Percentiles rank a stretch among this genome's conserved stretches.
These are phyloP conservation scores for Dunaliella primolecta DNA, from an alignment of 139 green algal species.

Conservation along the genomic window DNA sequence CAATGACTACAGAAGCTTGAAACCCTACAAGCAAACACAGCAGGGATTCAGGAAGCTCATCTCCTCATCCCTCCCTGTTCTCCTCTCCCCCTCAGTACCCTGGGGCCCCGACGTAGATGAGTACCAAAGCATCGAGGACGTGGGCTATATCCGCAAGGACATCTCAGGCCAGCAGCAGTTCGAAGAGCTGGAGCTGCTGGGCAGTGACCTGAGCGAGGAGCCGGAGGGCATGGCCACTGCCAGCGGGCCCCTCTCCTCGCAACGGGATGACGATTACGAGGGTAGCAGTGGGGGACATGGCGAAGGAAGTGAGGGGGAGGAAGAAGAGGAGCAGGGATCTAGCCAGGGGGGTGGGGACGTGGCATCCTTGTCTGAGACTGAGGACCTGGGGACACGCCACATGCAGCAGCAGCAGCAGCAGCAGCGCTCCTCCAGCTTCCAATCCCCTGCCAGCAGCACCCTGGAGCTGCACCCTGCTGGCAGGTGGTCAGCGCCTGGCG, in stretches of 20 bases:
- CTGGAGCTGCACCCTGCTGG: background rate
- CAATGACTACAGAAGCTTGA: no score
- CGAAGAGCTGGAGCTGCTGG: slow-evolving; percentile 45
- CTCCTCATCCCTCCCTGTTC: background rate
- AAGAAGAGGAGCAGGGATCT: slow-evolving; percentile 21
- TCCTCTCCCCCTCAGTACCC: slow-evolving; percentile 7
- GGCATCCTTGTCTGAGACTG: background rate
- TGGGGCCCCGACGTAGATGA: slow-evolving; percentile 61
- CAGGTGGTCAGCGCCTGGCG: background rate
- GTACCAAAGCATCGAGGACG: slow-evolving; percentile 70
- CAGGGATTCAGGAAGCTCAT: background rate
- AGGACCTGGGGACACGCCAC: background rate
- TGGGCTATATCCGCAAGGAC: slow-evolving; percentile 53
- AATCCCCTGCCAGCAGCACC: background rate
- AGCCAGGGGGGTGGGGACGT: background rate
- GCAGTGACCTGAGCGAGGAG: slow-evolving; percentile 32
- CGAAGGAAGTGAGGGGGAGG: no score
- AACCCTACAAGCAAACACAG: background rate
- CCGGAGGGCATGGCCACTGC: slow-evolving; percentile 2
- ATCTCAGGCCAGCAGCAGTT: slow-evolving; percentile 54
- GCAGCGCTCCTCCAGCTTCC: background rate
- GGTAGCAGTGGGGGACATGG: slow-evolving; percentile 12
- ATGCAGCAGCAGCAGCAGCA: background rate
- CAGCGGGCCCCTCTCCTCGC: slow-evolving; percentile 35
- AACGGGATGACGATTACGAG: slow-evolving; percentile 26